Evolutionary conservation across 345 rosid species (phyloP).

Genomic region (Rubroshorea leprosula): DNA sequence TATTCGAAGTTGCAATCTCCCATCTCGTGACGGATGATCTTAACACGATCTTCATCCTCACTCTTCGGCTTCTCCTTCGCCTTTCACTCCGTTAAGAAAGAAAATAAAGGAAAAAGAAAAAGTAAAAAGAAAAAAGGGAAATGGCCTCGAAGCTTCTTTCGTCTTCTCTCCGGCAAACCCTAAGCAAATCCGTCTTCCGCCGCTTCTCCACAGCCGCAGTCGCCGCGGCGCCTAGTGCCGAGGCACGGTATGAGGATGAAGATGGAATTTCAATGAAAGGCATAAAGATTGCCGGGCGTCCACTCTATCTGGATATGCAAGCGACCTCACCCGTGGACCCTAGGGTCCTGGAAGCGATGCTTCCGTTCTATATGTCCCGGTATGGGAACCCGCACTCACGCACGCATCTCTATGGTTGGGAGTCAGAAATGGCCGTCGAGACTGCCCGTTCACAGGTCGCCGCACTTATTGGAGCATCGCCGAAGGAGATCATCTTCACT

Average conservation of each 20-base stretch:
- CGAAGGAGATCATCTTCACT: constrained; percentile 82
- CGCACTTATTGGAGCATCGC: constrained; percentile 66
- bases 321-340: constrained; percentile 95
- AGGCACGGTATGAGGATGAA: constrained; percentile 67
- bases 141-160: constrained; percentile 63
- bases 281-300: constrained; percentile 51
- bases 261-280: constrained; percentile 46
- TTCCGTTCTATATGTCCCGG: constrained; percentile 59
- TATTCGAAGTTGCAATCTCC: no score
- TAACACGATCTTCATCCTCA: neutral
- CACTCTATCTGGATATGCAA: constrained; percentile 72
- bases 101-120: neutral
- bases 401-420: constrained; percentile 96
- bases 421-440: constrained; percentile 83
- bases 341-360: constrained; percentile 81
- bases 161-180: constrained; percentile 40
- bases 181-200: constrained; percentile 18
- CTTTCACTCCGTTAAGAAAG: no score
- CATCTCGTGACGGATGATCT: no score
- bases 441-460: constrained; percentile 72
- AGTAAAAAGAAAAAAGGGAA: neutral
- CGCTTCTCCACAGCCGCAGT: constrained; percentile 35
- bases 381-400: constrained; percentile 97
- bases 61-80: neutral
- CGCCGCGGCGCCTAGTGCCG: constrained; percentile 30